Base-by-base conservation (phyloP, 1,139 yeast species). In the Pichia sp. region DNA sequence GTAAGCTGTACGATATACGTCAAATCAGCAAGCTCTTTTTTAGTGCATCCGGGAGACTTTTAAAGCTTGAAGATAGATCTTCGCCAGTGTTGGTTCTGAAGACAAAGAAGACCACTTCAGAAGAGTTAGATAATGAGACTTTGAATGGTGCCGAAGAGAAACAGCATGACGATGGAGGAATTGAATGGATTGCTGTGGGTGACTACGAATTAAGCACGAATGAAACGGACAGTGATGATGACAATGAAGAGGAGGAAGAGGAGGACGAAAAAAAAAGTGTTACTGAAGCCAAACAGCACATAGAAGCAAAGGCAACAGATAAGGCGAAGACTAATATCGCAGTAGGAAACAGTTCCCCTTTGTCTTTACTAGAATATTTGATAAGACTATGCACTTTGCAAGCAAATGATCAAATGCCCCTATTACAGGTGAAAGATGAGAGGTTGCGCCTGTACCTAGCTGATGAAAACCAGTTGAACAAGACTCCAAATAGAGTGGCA, bases 41-140 rank as follows among this genome's bases (percentile, higher is more conserved):
- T 70, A 81, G 86, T 57, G 88, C 87, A 1, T 84, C 92, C 1
- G 95, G 95, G 0, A 77, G 78, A 54, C 69, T 87, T 15, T 74
- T 88, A 43, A 80, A 80, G 54, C 72, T 88, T 16, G 89, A 84
- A 46, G 89, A 82, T 47, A 75, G 84, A 41, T 78, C 77, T 52
- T 74, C 85, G 0, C 92, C 95, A 0, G 93, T 88, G 0, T 71
- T 88, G 52, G 86, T 87, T 1, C 65, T 87, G 38, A 87, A 80
- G 57, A 64, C 76, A 5, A 75, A 72, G 43, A 70, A 79, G 57
- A 44, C n/a, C 10, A 47, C 50, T 3, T 46, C 48, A 70, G 51
- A 4, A 47, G 54, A 50, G 16, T 26, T 55, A 8, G 54, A 50
- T n/a, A 42, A 38, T 7, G 48, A 50, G n/a, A 42, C 42, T 5